Base-by-base conservation (phyloP, 441 rosid species). In the Pelargonium citronellum region DNA sequence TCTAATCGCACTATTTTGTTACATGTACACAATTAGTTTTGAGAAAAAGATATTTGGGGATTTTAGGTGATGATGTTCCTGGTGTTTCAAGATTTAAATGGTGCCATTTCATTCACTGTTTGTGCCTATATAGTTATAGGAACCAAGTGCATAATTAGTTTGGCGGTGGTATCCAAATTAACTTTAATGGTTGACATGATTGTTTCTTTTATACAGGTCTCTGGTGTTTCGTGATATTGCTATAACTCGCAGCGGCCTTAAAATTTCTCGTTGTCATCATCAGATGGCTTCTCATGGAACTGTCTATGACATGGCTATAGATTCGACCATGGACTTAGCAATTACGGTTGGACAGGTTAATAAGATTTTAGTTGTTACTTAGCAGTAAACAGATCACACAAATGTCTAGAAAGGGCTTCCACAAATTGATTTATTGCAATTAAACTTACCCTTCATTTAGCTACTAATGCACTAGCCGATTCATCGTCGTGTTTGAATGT, bases 261-360 rank as follows among this genome's bases (percentile, higher is more conserved):
- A 77, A 68, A 74, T 82, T 77, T 84, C 76, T 46, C 88, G 84
- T 69, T 83, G 87, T 79, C 85, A 85, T 75, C 87, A 86, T 71
- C 95, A 84, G 79, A 74, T 76, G 82, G 90, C 89, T 61, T 92
- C 92, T 78, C 79, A 80, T 68, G 97, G 96, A 81, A 90, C 89
- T 65, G 86, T 92, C 46, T 87, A 86, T 77, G 96, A 92, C 83
- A 85, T 92, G 92, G 88, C 85, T 79, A 69, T 86, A 72, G 96
- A 90, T 81, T 86, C 84, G 72, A 79, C 77, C 74, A 78, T 79
- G 81, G 81, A 83, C 67, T 79, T 80, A 76, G 97, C 82, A 70
- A 84, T 90, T 70, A 86, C 96, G 7, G 96, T 90, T 69, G 97
- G 96, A 67, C 90, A 87, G 89, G 97, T 90, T 83, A 70, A 51